A percentile compares a stretch with the other conserved stretches of the same genome.
Conservation (phyloP, 495 filamentous ascomycete genomes). For the Venustampulla echinocandica region DNA sequence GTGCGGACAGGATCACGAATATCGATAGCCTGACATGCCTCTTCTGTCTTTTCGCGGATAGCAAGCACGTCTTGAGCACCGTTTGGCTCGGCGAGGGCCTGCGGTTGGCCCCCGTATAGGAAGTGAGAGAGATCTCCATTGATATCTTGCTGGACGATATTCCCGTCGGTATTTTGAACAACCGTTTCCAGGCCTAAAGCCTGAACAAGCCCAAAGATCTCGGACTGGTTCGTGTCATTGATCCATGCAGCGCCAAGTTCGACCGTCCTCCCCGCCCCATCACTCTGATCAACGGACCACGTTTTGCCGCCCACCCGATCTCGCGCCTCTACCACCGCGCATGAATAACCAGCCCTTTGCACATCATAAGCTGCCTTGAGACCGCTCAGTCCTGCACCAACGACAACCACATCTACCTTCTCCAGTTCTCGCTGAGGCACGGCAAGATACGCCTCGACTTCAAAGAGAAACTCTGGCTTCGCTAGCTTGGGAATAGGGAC, state of each 20-base stretch:
- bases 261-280: conserved; percentile 27
- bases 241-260: conserved; percentile 47
- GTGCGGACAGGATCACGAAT: too few species aligned
- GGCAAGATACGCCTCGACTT: too few species aligned
- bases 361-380: conserved; percentile 36
- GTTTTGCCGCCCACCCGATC: conserved; percentile 46
- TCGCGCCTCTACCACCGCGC: conserved; percentile 38
- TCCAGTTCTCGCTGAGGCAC: too few species aligned
- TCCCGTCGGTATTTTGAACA: conserved; percentile 35
- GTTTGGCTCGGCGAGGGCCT: conserved; percentile 20
- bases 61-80: neutral
- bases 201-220: conserved; percentile 29
- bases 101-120: conserved; percentile 25
- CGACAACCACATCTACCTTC: conserved; percentile 42
- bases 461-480: too few species aligned
- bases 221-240: conserved; percentile 40
- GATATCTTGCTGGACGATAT: conserved; percentile 26
- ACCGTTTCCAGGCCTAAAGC: conserved; percentile 32
- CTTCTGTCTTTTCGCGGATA: too few species aligned
- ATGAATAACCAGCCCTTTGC: conserved; percentile 31
- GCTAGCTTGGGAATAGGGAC: too few species aligned
- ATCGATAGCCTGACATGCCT: too few species aligned
- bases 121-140: conserved; percentile 23
- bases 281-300: conserved; percentile 20
- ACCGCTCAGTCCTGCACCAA: conserved; percentile 43